phyloP scores from a whole-genome alignment of 1,284 basidiomycete genomes.

The Puccinia polysora region DNA sequence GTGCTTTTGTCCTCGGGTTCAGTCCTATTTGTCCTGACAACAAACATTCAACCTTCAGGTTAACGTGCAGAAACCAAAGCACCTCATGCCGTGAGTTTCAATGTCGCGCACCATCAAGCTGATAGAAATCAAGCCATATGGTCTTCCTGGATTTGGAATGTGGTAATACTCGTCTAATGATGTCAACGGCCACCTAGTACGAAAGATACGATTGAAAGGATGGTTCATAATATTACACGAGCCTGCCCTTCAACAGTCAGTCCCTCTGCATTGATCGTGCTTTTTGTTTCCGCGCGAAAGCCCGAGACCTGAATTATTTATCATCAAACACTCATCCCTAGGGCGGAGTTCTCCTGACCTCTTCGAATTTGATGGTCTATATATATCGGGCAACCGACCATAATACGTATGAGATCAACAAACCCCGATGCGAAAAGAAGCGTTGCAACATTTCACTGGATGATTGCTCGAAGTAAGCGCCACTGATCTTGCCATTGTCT shows the following conservation, averaged over 20 bases:
- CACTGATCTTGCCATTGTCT: too few relatives aligned
- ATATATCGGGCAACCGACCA: neutral
- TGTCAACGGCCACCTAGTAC: neutral
- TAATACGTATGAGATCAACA: constrained; percentile 4
- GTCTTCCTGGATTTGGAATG: neutral
- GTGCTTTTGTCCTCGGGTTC: neutral
- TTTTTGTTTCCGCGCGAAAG: neutral
- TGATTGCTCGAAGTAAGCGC: neutral
- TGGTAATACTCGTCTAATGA: neutral
- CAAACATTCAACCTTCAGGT: neutral
- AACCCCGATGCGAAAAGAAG: neutral
- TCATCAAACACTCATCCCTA: neutral
- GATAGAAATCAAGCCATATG: neutral
- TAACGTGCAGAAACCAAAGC: constrained; percentile 2
- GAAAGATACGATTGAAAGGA: neutral
- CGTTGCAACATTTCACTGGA: neutral
- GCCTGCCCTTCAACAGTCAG: neutral
- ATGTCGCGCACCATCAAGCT: neutral
- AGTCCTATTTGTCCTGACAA: neutral
- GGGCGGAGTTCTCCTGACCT: neutral
- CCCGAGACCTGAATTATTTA: neutral
- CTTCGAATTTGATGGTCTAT: neutral
- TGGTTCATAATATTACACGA: neutral
- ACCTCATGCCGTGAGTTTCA: constrained; percentile 6
- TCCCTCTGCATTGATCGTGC: neutral